These are phyloP conservation scores for Wickerhamomyces chaumierensis DNA, from an alignment of 805 yeast species.

Conservation along the genomic window DNA sequence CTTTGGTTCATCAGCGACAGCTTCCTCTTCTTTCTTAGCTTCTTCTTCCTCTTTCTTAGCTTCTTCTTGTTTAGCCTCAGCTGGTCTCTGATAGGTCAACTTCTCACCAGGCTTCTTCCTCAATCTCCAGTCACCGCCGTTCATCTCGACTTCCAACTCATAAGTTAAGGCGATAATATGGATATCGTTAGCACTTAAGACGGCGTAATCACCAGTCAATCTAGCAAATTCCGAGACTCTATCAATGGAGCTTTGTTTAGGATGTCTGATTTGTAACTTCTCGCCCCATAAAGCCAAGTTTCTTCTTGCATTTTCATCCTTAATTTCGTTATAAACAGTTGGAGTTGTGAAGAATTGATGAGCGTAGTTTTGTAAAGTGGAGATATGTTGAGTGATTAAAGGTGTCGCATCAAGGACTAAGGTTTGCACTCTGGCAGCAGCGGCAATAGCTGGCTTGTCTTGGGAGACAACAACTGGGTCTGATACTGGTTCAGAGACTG, in stretches of 20 bases:
- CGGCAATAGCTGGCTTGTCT: no score
- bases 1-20: slow-evolving; percentile 5
- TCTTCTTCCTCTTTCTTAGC: slow-evolving; percentile 3
- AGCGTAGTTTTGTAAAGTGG: slow-evolving; percentile 63
- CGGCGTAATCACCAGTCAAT: slow-evolving; percentile 85
- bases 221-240: slow-evolving; percentile 68
- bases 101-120: slow-evolving; percentile 64
- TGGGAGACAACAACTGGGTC: neutral
- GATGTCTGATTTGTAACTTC: slow-evolving; percentile 60
- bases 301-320: slow-evolving; percentile 73
- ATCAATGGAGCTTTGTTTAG: slow-evolving; percentile 50
- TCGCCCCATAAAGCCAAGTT: slow-evolving; percentile 79
- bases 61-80: neutral
- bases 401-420: slow-evolving; percentile 94
- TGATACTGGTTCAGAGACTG: neutral
- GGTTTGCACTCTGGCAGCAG: no score
- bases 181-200: slow-evolving; percentile 81
- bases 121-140: slow-evolving; percentile 59
- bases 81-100: slow-evolving; percentile 10
- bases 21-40: slow-evolving; percentile 4
- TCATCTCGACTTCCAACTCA: slow-evolving; percentile 67
- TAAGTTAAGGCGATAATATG: slow-evolving; percentile 87
- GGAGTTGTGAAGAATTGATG: slow-evolving; percentile 78
- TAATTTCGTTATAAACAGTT: slow-evolving; percentile 77
- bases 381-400: slow-evolving; percentile 72